Evolutionary conservation across 164 flowering plant genomes (phyloP).

Genomic region (Hamamelis virginiana): DNA sequence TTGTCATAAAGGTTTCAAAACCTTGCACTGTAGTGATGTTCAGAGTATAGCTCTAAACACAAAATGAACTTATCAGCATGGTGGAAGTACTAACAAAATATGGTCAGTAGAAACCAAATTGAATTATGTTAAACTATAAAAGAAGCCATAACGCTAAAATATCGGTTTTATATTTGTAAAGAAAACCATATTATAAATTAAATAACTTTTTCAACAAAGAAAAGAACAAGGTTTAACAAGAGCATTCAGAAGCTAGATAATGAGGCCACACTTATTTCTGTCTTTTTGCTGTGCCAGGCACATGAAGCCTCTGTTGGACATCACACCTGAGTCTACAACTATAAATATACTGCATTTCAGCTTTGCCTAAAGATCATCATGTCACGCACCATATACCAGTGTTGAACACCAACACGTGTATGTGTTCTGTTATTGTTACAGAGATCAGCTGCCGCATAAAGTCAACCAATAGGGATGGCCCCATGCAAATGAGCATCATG

Average conservation of each 20-base stretch:
- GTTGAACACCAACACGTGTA: no score
- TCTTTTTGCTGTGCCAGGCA: background rate
- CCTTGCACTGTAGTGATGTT: constrained; percentile 95
- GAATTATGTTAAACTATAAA: background rate
- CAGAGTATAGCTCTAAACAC: constrained; percentile 79
- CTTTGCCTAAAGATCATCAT: no score
- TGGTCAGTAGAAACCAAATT: constrained; percentile 2
- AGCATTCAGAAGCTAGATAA: background rate
- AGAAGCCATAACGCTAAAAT: background rate
- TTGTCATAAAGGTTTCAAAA: constrained; percentile 87
- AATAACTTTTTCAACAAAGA: no score
- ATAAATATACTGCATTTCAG: no score
- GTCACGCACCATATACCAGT: no score
- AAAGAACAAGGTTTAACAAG: background rate
- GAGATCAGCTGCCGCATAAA: no score
- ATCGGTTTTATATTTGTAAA: no score
- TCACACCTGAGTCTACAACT: background rate
- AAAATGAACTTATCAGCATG: constrained; percentile 14
- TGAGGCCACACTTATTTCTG: no score
- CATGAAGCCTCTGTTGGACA: background rate
- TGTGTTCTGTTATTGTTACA: no score
- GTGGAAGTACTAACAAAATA: background rate
- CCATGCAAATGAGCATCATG: no score
- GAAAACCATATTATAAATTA: no score
- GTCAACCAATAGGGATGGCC: no score